Base-by-base conservation (phyloP, 2,329 filamentous ascomycete species). In the Fusarium pininemorale region DNA sequence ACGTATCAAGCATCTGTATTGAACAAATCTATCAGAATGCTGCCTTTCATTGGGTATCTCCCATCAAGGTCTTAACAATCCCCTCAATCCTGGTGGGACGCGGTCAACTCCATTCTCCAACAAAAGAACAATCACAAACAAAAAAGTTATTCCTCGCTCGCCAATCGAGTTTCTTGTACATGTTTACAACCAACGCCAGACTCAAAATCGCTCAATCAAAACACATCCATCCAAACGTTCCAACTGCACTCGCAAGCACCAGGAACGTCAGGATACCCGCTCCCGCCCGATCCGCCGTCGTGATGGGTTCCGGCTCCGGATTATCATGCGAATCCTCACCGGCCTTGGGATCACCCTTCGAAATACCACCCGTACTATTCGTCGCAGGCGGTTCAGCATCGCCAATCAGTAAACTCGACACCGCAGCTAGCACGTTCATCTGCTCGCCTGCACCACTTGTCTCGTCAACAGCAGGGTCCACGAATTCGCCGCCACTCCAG, bases 371-470 rank as follows among this genome's bases (percentile, higher is more conserved):
- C 3, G 85, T 87, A 1, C 53, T 66, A 8, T 85, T 85, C 0
- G 86, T 88, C 3, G 86, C 83, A 0, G 87, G 84, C 1, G 79
- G 79, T 4, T 76, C 79, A 4, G 81, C 83, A 14, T 84, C 78
- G 12, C 81, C 77, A 18, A 89, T 83, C 22, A 90, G 76, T 11
- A 87, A 82, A 7, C 84, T 84, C 18, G 86, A 86, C 18, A 92
- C 85, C 7, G 89, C 85, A 12, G 86, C 86, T 11, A 91, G 80
- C 1, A 88, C 89, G 42, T 86, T 88, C 84, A 91, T 89, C 76
- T 87, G 84, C 77, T 91, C 88, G 15, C 90, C 89, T 14, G 89
- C 87, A 22, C 89, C 88, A 30, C 83, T 84, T 9, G 88, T 90
- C 62, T 88, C 86, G 71, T 90, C 89, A 47, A 81, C 75, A 16